Percentiles rank a stretch among this genome's conserved stretches.
Evolutionary conservation across 2,329 filamentous ascomycete genomes (phyloP).

Genomic region (Blastomyces silverae): DNA sequence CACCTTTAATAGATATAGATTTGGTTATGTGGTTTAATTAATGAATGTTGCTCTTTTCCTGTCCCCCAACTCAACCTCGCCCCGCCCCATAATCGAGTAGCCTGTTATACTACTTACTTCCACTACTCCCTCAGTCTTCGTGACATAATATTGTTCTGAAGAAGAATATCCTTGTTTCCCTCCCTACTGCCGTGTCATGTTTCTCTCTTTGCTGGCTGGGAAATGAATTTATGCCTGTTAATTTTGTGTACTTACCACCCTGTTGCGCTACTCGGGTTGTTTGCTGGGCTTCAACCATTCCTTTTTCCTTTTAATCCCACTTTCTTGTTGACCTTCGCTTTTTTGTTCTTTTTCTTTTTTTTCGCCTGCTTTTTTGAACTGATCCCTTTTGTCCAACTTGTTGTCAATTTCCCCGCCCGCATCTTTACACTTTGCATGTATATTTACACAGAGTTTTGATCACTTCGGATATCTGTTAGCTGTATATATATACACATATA

Average conservation of each 20-base stretch:
- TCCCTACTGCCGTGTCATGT: background rate
- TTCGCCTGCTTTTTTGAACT: background rate
- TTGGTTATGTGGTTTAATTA: slow-evolving; percentile 7
- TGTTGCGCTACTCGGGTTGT: background rate
- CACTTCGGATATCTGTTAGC: background rate
- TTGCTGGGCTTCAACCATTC: background rate
- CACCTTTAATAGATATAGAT: slow-evolving; percentile 17
- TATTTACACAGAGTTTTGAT: background rate
- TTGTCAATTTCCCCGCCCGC: background rate
- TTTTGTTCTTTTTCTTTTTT: background rate
- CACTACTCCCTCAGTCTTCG: background rate
- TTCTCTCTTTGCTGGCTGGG: background rate
- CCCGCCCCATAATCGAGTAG: background rate
- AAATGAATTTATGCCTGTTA: background rate
- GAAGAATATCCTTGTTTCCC: background rate
- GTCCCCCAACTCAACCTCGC: background rate
- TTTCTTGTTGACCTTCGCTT: background rate
- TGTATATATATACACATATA: background rate
- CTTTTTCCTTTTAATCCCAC: background rate
- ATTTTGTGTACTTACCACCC: background rate
- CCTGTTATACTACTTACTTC: background rate
- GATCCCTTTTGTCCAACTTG: background rate
- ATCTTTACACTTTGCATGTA: background rate
- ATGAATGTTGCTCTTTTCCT: background rate
- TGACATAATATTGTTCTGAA: background rate